Evolutionary conservation across 306 rosid species (phyloP).

Genomic region (Begonia masoniana): DNA sequence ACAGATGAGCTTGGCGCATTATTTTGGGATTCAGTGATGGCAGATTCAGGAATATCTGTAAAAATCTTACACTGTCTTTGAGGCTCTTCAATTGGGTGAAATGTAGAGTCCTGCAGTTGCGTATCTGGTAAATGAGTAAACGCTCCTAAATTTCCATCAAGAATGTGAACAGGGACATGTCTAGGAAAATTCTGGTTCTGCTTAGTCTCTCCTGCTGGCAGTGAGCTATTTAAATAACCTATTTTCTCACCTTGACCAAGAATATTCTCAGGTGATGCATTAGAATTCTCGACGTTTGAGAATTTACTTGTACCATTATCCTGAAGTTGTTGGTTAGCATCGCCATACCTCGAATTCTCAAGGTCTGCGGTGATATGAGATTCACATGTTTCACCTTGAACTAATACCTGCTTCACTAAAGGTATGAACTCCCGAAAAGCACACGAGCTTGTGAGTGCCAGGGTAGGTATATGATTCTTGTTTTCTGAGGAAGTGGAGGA

Average conservation of each 20-base stretch:
- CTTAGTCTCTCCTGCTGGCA: slow-evolving; percentile 50
- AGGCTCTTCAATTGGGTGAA: background rate
- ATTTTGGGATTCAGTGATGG: slow-evolving; percentile 32
- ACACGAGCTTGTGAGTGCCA: slow-evolving; percentile 25
- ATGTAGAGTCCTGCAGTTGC: background rate
- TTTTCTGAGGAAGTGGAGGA: slow-evolving; percentile 42
- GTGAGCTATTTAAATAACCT: slow-evolving; percentile 21
- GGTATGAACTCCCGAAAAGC: slow-evolving; percentile 52
- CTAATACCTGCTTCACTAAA: slow-evolving; percentile 33
- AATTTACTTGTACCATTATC: slow-evolving; percentile 29
- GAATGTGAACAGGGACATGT: slow-evolving; percentile 77
- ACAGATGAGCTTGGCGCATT: slow-evolving; percentile 23
- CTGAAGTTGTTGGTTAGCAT: slow-evolving; percentile 27
- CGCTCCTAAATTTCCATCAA: slow-evolving; percentile 62
- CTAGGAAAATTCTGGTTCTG: slow-evolving; percentile 67
- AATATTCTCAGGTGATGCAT: slow-evolving; percentile 23
- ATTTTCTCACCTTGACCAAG: slow-evolving; percentile 30
- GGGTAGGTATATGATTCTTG: slow-evolving; percentile 27
- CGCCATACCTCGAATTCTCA: slow-evolving; percentile 8
- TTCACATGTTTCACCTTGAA: background rate
- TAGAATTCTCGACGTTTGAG: slow-evolving; percentile 30
- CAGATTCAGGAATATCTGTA: background rate
- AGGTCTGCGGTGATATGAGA: background rate
- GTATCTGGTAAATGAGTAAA: slow-evolving; percentile 12
- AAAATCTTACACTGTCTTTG: background rate